These are phyloP conservation scores for Aspergillus pseudotamarii DNA, from an alignment of 2,329 filamentous ascomycete species.

Conservation along the genomic window DNA sequence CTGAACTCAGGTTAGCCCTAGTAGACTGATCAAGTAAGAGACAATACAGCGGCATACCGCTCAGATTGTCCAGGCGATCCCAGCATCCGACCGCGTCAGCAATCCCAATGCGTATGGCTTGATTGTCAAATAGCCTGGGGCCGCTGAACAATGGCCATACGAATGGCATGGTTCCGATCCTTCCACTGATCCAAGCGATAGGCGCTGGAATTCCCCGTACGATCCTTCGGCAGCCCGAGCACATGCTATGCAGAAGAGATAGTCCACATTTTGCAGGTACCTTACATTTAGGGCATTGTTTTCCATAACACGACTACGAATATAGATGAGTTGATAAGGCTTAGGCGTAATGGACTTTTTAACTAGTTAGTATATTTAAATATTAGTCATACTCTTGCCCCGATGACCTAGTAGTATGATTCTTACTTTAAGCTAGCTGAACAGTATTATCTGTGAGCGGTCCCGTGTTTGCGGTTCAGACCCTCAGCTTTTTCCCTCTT, in stretches of 20 bases:
- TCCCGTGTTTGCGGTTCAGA: background rate
- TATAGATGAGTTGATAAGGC: background rate
- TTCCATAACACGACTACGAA: background rate
- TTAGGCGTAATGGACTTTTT: background rate
- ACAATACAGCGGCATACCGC: background rate
- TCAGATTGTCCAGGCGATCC: background rate
- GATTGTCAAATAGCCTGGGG: conserved; percentile 4
- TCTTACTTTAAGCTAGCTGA: background rate
- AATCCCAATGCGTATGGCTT: background rate
- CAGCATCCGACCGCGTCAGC: conserved; percentile 7
- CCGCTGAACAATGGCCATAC: conserved; percentile 9
- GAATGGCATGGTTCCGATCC: background rate
- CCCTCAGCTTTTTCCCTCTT: background rate
- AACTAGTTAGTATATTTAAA: too few relatives aligned
- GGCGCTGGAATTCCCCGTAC: conserved; percentile 20
- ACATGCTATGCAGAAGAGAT: conserved; percentile 15
- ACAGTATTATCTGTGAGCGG: background rate
- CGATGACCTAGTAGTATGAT: background rate
- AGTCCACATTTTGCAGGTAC: conserved; percentile 16
- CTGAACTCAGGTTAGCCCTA: background rate
- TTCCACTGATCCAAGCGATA: conserved; percentile 16
- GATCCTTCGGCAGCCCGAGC: conserved; percentile 7
- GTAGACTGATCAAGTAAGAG: background rate
- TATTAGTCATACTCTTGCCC: background rate
- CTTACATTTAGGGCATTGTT: conserved; percentile 18